Evolutionary conservation across 1,284 basidiomycete species (phyloP).

Genomic region (Phlebopus sp.): DNA sequence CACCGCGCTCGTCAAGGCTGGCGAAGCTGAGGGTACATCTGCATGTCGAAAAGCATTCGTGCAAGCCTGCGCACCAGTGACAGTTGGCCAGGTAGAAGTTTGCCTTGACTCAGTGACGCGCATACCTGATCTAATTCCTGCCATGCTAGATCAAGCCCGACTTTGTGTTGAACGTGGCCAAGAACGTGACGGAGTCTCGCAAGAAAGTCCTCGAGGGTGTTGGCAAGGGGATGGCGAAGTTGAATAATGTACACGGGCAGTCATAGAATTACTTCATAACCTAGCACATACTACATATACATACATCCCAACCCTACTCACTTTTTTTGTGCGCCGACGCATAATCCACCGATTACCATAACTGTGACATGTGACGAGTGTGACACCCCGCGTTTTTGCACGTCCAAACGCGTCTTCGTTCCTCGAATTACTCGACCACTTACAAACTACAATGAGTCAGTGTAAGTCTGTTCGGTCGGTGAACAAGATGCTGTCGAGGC

Average conservation of each 20-base stretch:
- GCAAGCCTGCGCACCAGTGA: conserved; percentile 44
- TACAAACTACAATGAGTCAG: conserved; percentile 38
- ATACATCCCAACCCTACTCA: conserved; percentile 30
- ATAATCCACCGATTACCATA: conserved; percentile 10
- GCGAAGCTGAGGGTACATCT: conserved; percentile 47
- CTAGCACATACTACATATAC: conserved; percentile 4
- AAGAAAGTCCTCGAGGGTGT: conserved; percentile 70
- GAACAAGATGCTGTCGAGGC: background rate
- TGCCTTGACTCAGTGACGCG: no score
- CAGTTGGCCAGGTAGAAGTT: conserved; percentile 41
- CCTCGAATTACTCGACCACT: conserved; percentile 1
- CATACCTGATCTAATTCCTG: no score
- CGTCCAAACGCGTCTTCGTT: conserved; percentile 1
- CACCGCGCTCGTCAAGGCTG: conserved; percentile 44
- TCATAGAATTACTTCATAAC: conserved; percentile 9
- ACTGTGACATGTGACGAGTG: conserved; percentile 15
- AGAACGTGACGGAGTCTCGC: conserved; percentile 63
- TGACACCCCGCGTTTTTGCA: conserved; percentile 30
- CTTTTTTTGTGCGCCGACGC: conserved; percentile 18
- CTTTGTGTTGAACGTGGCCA: conserved; percentile 57
- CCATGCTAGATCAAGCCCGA: conserved; percentile 58
- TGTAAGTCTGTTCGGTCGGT: conserved; percentile 28
- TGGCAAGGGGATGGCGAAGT: conserved; percentile 60
- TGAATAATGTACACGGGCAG: conserved; percentile 46
- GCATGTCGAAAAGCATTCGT: conserved; percentile 54